Evolutionary conservation across 495 filamentous ascomycete species (phyloP), one percentile per base, ranked within the genome.

Genomic region (Penicillium malachiteum): DNA sequence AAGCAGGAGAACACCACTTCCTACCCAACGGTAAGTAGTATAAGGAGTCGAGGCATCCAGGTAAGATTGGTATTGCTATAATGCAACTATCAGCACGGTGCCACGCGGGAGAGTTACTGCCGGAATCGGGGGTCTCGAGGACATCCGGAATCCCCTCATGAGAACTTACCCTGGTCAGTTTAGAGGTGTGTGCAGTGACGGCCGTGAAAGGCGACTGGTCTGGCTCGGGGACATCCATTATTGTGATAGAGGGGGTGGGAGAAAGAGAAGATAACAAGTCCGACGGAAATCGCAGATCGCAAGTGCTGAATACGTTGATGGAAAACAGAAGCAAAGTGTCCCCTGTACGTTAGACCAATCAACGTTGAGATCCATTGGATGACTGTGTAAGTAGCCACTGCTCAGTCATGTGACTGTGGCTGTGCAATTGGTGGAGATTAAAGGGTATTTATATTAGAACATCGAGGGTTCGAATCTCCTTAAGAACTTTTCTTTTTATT

Each of bases 1-100:
- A 52, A 88, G 49, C 51, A 97, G 82, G 26, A 88, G 78, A 9
- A 84, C 82, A 18, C 63, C 87, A 14, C 92, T 96, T 71, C 87
- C 84, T 50, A 86, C 75, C 94, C 94, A 98, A 75, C 94, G 84
- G 72, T 97, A 96, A 50, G 84, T 71, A 38, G 87, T 84, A 70
- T 86, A 95, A 7, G 94, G 94, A 1, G 92, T 96, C 37, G 86
- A 89, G 70, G 91, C 88, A 75, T 98, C 94, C 47, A 98, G 87
- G 57, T 90, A 91, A 50, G 90, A 79, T 88, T 98, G 94, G 71
- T 95, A 98, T 82, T 92, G 82, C 93, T 97, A 65, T 52, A 56
- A 54, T 56, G 48, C 26, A 13, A 50, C 46, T 38, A 30, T 46
- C 52, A 64, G 50, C 26, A 5, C 9, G 2, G 21, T 30, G 42